Conservation (phyloP, 768 basidiomycete species). For the Suillus lakei region DNA sequence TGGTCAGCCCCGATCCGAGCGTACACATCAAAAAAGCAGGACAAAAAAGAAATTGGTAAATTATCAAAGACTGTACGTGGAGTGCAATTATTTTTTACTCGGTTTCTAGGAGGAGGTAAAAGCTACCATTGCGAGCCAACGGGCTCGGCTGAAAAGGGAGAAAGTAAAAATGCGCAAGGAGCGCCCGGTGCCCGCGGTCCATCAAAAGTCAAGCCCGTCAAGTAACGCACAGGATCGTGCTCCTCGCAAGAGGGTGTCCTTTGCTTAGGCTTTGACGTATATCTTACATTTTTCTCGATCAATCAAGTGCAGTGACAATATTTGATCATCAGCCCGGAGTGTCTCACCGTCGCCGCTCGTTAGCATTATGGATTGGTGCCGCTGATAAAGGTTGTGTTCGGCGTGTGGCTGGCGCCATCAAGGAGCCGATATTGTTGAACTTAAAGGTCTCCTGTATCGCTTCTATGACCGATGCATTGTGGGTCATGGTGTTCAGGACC, state of each 20-base stretch:
- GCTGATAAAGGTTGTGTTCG: neutral
- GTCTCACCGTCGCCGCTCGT: neutral
- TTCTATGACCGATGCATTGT: neutral
- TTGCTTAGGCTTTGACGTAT: slow-evolving; percentile 26
- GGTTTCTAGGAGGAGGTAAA: slow-evolving; percentile 47
- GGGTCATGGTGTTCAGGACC: neutral
- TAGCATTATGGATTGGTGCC: neutral
- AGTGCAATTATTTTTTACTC: slow-evolving; percentile 16
- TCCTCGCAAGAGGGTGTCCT: slow-evolving; percentile 40
- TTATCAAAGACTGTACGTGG: slow-evolving; percentile 19
- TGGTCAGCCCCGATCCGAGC: slow-evolving; percentile 31
- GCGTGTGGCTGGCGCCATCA: neutral
- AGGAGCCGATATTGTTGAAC: neutral
- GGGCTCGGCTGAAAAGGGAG: slow-evolving; percentile 43
- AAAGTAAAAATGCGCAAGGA: slow-evolving; percentile 40
- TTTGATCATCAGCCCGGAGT: slow-evolving; percentile 6
- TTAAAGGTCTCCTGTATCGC: neutral
- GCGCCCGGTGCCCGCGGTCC: slow-evolving; percentile 16
- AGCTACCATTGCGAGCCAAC: slow-evolving; percentile 40
- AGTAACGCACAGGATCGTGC: slow-evolving; percentile 13
- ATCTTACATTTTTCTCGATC: neutral
- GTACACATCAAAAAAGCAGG: slow-evolving; percentile 30
- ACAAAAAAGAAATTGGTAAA: slow-evolving; percentile 46
- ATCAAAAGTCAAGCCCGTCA: slow-evolving; percentile 17
- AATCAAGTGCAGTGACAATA: neutral